These are phyloP conservation scores for Leccinum laetum DNA, from an alignment of 1,284 basidiomycete genomes.

Conservation along the genomic window DNA sequence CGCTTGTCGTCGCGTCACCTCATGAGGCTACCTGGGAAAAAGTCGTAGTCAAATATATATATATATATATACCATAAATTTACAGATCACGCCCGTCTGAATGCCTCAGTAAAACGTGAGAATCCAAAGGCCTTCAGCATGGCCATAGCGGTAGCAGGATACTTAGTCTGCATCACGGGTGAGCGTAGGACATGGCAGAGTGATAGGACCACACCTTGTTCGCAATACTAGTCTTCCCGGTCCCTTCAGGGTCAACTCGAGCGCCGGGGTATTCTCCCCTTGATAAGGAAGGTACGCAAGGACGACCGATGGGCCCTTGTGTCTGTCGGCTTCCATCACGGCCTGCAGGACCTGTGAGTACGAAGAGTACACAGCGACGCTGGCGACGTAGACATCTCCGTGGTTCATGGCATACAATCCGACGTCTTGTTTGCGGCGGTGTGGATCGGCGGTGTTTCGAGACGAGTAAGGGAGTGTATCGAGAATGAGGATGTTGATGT, in stretches of 20 bases:
- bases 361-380: conserved; percentile 93
- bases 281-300: conserved; percentile 95
- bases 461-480: conserved; percentile 90
- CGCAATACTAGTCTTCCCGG: too few relatives aligned
- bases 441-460: conserved; percentile 69
- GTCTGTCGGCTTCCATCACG: conserved; percentile 89
- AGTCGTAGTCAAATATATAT: too few relatives aligned
- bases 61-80: too few relatives aligned
- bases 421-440: conserved; percentile 88
- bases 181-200: too few relatives aligned
- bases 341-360: conserved; percentile 96
- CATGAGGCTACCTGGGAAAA: too few relatives aligned
- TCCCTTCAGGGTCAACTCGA: conserved; percentile 81
- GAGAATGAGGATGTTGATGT: conserved; percentile 71
- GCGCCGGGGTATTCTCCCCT: conserved; percentile 73
- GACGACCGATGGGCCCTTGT: conserved; percentile 89
- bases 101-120: too few relatives aligned
- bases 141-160: too few relatives aligned
- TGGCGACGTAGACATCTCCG: conserved; percentile 95
- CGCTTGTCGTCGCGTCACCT: too few relatives aligned
- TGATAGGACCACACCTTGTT: too few relatives aligned
- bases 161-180: too few relatives aligned
- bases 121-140: too few relatives aligned
- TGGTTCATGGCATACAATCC: conserved; percentile 99
- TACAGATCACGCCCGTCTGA: background rate